phyloP scores from a whole-genome alignment of 805 yeast species.

The Ogataea salicorniae region DNA sequence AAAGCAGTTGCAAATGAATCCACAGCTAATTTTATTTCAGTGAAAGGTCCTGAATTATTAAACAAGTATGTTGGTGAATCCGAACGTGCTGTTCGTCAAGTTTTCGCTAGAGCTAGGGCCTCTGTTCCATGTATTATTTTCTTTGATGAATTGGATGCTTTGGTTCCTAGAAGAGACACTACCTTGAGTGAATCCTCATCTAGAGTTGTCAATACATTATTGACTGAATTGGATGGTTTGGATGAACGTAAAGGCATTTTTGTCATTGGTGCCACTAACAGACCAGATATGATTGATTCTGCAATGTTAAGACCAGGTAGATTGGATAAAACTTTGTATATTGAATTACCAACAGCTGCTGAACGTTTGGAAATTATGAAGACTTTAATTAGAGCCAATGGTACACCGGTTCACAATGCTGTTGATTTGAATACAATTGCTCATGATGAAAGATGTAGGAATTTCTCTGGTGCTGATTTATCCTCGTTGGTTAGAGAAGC shows the following conservation, averaged over 20 bases:
- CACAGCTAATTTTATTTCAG: constrained; percentile 90
- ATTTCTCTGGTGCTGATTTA: constrained; percentile 94
- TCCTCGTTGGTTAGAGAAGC: constrained; percentile 91
- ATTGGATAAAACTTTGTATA: constrained; percentile 85
- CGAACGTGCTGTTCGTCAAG: constrained; percentile 88
- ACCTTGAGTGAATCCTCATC: constrained; percentile 85
- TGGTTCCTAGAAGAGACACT: constrained; percentile 91
- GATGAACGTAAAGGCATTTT: constrained; percentile 90
- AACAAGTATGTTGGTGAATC: constrained; percentile 96
- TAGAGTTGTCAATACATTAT: constrained; percentile 87
- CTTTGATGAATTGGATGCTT: constrained; percentile 93
- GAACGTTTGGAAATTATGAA: constrained; percentile 80
- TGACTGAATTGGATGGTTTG: constrained; percentile 92
- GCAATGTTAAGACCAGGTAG: constrained; percentile 98
- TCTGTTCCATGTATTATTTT: constrained; percentile 93
- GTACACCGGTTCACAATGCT: constrained; percentile 63
- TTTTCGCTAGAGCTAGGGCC: constrained; percentile 88
- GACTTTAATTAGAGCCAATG: constrained; percentile 65
- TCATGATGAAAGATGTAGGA: constrained; percentile 72
- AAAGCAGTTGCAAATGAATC: constrained; percentile 98
- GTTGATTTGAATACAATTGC: constrained; percentile 65
- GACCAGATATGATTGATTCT: constrained; percentile 98
- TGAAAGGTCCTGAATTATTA: constrained; percentile 93
- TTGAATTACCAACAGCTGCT: constrained; percentile 74
- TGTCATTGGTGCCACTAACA: constrained; percentile 93